Percentiles rank a stretch among this genome's conserved stretches.
phyloP scores from a whole-genome alignment of 768 basidiomycete species.

The Rhizopogon roseolus region DNA sequence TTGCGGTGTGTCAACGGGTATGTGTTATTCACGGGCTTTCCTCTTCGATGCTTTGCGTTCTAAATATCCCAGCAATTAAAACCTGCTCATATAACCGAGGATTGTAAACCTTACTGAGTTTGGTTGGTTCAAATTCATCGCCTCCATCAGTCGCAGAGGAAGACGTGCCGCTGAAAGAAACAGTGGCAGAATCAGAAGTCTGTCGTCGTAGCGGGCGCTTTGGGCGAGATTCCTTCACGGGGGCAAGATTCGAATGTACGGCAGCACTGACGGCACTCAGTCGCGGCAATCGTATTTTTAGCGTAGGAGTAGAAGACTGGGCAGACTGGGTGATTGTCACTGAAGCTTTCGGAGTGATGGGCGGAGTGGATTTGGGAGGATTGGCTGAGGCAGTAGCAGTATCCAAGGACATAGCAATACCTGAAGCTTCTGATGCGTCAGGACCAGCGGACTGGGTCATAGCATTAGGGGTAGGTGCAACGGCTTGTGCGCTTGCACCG shows the following conservation, averaged over 20 bases:
- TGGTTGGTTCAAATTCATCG: conserved; percentile 21
- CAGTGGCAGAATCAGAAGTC: conserved; percentile 18
- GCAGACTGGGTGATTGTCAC: conserved; percentile 28
- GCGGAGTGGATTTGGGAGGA: conserved; percentile 10
- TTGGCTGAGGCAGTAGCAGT: not conserved
- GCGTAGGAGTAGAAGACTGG: conserved; percentile 27
- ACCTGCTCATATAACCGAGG: not conserved
- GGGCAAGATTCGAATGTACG: conserved; percentile 16
- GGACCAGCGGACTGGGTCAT: not conserved
- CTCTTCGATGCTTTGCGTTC: not conserved
- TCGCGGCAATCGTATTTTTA: conserved; percentile 29
- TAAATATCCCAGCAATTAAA: not conserved
- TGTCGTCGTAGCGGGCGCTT: conserved; percentile 23
- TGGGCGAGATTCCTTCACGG: conserved; percentile 19
- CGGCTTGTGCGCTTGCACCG: conserved; percentile 3
- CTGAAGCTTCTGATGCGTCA: not conserved
- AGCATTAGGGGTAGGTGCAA: conserved; percentile 10
- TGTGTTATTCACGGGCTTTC: not conserved
- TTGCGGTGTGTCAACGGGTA: too few species aligned
- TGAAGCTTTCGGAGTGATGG: conserved; percentile 28
- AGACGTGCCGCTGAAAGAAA: conserved; percentile 27
- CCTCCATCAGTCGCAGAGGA: conserved; percentile 23
- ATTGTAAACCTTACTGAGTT: conserved; percentile 20
- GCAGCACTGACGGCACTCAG: conserved; percentile 20
- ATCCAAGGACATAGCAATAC: not conserved